phyloP scores from a whole-genome alignment of 78 protist species.

The Chrysochromulina tobinii region DNA sequence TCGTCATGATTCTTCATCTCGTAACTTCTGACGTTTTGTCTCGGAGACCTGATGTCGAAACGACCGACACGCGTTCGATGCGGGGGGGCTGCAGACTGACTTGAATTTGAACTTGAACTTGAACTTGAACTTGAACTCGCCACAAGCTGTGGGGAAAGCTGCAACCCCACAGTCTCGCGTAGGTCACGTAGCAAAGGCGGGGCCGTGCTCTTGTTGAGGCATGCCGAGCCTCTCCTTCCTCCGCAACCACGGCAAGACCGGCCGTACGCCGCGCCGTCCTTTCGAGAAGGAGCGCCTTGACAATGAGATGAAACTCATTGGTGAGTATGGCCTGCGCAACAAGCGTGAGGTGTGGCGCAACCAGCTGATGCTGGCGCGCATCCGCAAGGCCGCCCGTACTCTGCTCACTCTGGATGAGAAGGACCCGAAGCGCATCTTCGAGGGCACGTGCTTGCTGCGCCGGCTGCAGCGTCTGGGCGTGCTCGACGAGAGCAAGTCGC shows the following conservation, averaged over 20 bases:
- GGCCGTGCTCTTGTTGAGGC: not conserved
- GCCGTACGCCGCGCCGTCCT: constrained; percentile 96
- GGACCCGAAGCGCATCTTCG: constrained; percentile 80
- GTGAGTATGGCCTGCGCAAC: constrained; percentile 97
- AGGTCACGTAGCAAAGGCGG: too few species aligned
- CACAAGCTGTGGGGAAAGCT: too few species aligned
- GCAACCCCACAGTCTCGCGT: too few species aligned
- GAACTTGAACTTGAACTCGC: too few species aligned
- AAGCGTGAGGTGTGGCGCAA: constrained; percentile 99
- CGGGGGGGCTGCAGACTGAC: too few species aligned
- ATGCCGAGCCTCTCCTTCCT: constrained; percentile 1
- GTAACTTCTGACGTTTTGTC: too few species aligned
- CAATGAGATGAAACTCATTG: constrained; percentile 92
- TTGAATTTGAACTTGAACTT: too few species aligned
- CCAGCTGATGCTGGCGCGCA: constrained; percentile 90
- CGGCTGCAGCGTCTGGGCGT: constrained; percentile 93
- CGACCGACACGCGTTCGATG: too few species aligned
- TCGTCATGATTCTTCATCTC: too few species aligned
- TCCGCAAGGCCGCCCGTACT: constrained; percentile 96
- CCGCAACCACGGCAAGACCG: constrained; percentile 71
- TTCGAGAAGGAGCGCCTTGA: constrained; percentile 99
- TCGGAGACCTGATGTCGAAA: too few species aligned
- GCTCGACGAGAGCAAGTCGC: constrained; percentile 87
- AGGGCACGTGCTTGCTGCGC: constrained; percentile 97
- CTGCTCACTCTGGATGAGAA: constrained; percentile 96